Conservation (phyloP, 2,329 filamentous ascomycete species). For the Calonectria honghensis region DNA sequence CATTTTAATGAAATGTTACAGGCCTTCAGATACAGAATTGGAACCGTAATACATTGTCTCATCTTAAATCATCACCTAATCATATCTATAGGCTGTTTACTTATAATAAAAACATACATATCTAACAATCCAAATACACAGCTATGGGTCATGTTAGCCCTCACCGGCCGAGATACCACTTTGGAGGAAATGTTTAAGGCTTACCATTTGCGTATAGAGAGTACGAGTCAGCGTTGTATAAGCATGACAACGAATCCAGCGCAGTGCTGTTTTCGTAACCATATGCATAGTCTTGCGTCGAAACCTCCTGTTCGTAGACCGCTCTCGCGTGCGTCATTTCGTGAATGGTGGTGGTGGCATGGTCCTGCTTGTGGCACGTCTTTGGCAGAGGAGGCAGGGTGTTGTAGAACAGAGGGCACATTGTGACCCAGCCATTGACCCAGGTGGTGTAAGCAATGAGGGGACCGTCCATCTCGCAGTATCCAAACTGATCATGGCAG, state of each 20-base stretch:
- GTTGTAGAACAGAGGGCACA: slow-evolving; percentile 48
- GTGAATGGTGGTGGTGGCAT: slow-evolving; percentile 46
- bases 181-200: not conserved
- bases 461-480: slow-evolving; percentile 42
- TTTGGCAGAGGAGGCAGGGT: slow-evolving; percentile 33
- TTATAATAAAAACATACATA: not conserved
- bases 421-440: slow-evolving; percentile 47
- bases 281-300: slow-evolving; percentile 47
- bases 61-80: not conserved
- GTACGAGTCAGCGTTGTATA: slow-evolving; percentile 49
- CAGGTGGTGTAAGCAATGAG: slow-evolving; percentile 49
- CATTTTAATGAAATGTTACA: slow-evolving; percentile 26
- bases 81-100: not conserved
- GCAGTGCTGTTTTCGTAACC: slow-evolving; percentile 50
- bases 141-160: not conserved
- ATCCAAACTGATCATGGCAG: slow-evolving; percentile 32
- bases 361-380: slow-evolving; percentile 49
- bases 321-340: slow-evolving; percentile 49
- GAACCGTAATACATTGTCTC: too few relatives aligned
- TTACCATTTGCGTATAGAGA: slow-evolving; percentile 48
- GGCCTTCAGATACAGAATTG: not conserved
- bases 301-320: slow-evolving; percentile 42
- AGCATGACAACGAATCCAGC: slow-evolving; percentile 33
- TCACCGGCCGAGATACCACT: not conserved
- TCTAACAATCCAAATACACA: not conserved